These are phyloP conservation scores for Magnaporthiopsis incrustans DNA, from an alignment of 2,329 filamentous ascomycete species.

Conservation along the genomic window DNA sequence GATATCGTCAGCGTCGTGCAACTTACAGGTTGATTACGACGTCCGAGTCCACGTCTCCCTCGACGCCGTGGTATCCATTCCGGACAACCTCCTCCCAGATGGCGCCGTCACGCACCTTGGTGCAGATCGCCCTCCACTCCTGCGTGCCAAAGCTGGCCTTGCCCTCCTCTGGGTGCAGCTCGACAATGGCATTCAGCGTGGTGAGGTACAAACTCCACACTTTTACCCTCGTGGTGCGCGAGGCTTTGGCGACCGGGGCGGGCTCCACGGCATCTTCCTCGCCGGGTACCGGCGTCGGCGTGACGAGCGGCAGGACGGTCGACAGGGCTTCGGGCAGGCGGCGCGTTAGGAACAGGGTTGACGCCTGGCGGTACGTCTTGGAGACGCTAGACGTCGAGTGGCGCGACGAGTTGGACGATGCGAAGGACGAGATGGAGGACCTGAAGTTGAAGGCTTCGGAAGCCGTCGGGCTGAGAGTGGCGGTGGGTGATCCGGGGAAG, in stretches of 20 bases:
- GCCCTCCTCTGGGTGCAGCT: conserved; percentile 83
- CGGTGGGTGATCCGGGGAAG: conserved; percentile 33
- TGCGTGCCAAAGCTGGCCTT: conserved; percentile 79
- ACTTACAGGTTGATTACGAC: conserved; percentile 82
- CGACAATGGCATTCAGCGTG: conserved; percentile 82
- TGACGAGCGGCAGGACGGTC: conserved; percentile 76
- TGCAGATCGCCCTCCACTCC: conserved; percentile 74
- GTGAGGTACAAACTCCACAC: conserved; percentile 97
- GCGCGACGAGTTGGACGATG: conserved; percentile 55
- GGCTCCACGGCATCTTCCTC: conserved; percentile 28
- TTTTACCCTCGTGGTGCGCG: conserved; percentile 78
- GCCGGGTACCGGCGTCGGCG: conserved; percentile 33
- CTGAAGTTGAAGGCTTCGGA: conserved; percentile 42
- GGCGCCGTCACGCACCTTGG: conserved; percentile 77
- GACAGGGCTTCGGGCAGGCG: conserved; percentile 83
- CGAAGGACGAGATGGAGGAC: conserved; percentile 47
- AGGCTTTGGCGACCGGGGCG: conserved; percentile 72
- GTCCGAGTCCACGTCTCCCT: conserved; percentile 88
- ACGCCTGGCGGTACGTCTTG: conserved; percentile 89
- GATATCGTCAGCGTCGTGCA: no score
- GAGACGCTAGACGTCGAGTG: conserved; percentile 67
- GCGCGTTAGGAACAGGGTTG: conserved; percentile 89
- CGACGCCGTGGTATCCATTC: conserved; percentile 78
- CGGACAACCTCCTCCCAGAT: conserved; percentile 93
- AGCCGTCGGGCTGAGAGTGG: conserved; percentile 36